Conservation (phyloP, 129 eudicot species). For the Smallanthus sonchifolius region DNA sequence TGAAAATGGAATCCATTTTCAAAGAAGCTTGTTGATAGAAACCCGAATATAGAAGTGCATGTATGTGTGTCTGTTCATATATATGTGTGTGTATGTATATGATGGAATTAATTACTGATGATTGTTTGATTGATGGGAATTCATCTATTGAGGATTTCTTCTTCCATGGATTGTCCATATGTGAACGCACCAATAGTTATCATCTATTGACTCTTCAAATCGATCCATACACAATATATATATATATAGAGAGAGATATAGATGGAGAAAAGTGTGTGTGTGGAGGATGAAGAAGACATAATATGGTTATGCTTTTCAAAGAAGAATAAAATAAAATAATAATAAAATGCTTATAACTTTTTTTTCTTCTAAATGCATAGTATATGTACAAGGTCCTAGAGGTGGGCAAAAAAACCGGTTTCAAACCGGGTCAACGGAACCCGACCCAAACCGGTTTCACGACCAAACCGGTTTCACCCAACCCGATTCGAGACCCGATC, state of each 20-base stretch:
- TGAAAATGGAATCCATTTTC: conserved; percentile 70
- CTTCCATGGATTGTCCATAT: too few species aligned
- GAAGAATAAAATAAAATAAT: neutral
- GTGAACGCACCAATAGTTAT: conserved; percentile 32
- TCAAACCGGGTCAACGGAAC: too few species aligned
- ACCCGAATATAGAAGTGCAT: neutral
- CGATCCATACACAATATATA: neutral
- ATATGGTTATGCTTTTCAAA: neutral
- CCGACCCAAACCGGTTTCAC: too few species aligned
- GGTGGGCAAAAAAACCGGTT: too few species aligned
- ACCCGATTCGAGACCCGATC: too few species aligned
- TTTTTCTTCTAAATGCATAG: neutral
- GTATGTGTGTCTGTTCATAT: too few species aligned
- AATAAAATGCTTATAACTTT: neutral
- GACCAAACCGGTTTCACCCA: too few species aligned
- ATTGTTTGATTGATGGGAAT: too few species aligned
- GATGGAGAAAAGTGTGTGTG: conserved; percentile 3
- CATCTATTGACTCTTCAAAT: conserved; percentile 27
- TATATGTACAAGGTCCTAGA: conserved; percentile 10
- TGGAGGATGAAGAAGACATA: conserved; percentile 1
- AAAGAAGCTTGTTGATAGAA: neutral
- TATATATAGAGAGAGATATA: neutral
- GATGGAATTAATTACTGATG: neutral
- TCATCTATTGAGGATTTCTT: too few species aligned
- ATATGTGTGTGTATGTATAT: too few species aligned